Evolutionary conservation across 192 early-diverging fungal species (phyloP).

Genomic region (Backusella mclennaniae): DNA sequence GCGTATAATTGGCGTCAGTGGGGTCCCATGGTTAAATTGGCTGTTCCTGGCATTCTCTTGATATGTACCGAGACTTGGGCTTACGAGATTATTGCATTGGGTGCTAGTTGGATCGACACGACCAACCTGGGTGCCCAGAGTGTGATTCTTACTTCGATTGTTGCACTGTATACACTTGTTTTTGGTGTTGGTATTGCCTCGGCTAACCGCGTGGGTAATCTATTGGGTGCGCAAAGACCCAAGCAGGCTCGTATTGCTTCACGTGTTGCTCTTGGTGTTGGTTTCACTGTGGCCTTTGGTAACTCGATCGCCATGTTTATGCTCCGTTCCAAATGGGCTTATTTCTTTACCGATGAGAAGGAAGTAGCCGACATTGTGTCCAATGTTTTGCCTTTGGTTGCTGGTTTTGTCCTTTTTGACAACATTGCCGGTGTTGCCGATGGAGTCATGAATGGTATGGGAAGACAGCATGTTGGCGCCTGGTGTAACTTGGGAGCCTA

Average conservation of each 20-base stretch:
- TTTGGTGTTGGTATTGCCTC: slow-evolving; percentile 56
- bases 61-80: slow-evolving; percentile 66
- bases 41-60: slow-evolving; percentile 75
- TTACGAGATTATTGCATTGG: slow-evolving; percentile 68
- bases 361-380: slow-evolving; percentile 68
- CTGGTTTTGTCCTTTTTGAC: slow-evolving; percentile 71
- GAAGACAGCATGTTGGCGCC: slow-evolving; percentile 68
- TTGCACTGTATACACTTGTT: slow-evolving; percentile 50
- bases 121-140: slow-evolving; percentile 56
- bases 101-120: slow-evolving; percentile 61
- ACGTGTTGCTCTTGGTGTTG: slow-evolving; percentile 44
- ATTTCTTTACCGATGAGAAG: slow-evolving; percentile 65
- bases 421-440: slow-evolving; percentile 61
- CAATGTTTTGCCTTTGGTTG: slow-evolving; percentile 73
- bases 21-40: slow-evolving; percentile 59
- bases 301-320: slow-evolving; percentile 49
- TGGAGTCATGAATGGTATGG: slow-evolving; percentile 74
- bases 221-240: slow-evolving; percentile 51
- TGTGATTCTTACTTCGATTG: slow-evolving; percentile 53
- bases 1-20: slow-evolving; percentile 39
- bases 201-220: slow-evolving; percentile 55
- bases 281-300: slow-evolving; percentile 45
- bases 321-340: slow-evolving; percentile 59
- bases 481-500: slow-evolving; percentile 55
- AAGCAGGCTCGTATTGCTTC: slow-evolving; percentile 55